phyloP scores from a whole-genome alignment of 2,329 filamentous ascomycete genomes.

The Diaporthe ampelina region DNA sequence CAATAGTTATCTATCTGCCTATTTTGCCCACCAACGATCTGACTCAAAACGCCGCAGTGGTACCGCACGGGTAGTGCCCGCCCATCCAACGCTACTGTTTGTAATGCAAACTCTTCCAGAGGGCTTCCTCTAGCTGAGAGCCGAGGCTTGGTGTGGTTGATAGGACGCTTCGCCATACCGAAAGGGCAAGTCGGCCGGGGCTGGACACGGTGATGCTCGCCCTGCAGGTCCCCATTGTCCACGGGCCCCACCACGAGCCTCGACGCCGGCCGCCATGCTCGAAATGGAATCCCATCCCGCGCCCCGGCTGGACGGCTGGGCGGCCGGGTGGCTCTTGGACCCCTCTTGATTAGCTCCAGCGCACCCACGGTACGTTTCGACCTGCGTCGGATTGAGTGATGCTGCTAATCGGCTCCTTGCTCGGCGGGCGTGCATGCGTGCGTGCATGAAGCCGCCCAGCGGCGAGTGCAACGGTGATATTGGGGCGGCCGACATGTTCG shows the following conservation, averaged over 20 bases:
- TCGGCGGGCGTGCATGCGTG: background rate
- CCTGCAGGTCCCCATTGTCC: conserved; percentile 24
- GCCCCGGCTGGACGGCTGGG: conserved; percentile 27
- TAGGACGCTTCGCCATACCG: conserved; percentile 21
- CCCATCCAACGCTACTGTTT: conserved; percentile 22
- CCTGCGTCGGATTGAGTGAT: conserved; percentile 27
- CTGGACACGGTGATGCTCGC: conserved; percentile 31
- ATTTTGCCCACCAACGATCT: background rate
- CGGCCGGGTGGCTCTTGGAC: conserved; percentile 10
- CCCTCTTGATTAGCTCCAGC: conserved; percentile 17
- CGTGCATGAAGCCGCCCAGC: conserved; percentile 15
- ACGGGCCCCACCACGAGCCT: conserved; percentile 26
- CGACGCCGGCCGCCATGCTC: conserved; percentile 34
- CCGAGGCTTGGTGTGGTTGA: conserved; percentile 31
- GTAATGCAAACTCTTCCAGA: conserved; percentile 19
- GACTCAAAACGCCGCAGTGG: conserved; percentile 15
- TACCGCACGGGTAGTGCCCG: conserved; percentile 26
- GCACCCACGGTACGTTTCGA: background rate
- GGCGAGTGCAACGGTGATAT: conserved; percentile 24
- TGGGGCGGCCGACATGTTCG: conserved; percentile 4
- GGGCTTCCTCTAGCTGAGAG: background rate
- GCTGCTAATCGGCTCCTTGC: background rate
- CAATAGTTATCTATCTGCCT: conserved; percentile 11
- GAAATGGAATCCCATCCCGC: conserved; percentile 33
- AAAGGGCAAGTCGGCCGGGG: conserved; percentile 32